Conservation (phyloP, 169 alveolate genomes). For the Theileria equi region DNA sequence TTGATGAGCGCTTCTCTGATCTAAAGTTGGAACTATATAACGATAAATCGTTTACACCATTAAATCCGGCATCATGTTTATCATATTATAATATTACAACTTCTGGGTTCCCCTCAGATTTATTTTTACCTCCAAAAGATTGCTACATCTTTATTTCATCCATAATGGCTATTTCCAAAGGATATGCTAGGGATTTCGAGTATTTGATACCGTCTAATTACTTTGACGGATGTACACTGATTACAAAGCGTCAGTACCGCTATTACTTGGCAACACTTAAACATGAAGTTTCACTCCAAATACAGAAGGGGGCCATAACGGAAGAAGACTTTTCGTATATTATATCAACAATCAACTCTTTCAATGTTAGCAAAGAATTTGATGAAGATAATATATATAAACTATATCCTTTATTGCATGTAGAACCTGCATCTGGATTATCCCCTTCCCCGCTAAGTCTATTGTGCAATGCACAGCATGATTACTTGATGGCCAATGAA, state of each 20-base stretch:
- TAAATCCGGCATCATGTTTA: constrained; percentile 71
- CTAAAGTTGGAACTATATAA: constrained; percentile 72
- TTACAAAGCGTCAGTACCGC: constrained; percentile 79
- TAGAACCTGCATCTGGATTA: neutral
- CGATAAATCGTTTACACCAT: constrained; percentile 47
- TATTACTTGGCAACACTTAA: constrained; percentile 40
- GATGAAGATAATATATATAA: constrained; percentile 19
- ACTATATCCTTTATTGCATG: constrained; percentile 32
- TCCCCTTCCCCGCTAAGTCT: too few relatives aligned
- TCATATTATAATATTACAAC: constrained; percentile 20
- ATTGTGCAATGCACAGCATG: too few relatives aligned
- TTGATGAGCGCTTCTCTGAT: constrained; percentile 81
- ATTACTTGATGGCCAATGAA: constrained; percentile 67
- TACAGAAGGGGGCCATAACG: constrained; percentile 19
- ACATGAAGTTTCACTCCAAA: constrained; percentile 38
- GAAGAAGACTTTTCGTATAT: constrained; percentile 8
- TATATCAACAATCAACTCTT: constrained; percentile 15
- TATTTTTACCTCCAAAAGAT: constrained; percentile 41
- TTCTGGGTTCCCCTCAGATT: constrained; percentile 54
- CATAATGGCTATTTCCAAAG: constrained; percentile 1
- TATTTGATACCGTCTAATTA: constrained; percentile 66
- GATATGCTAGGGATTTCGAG: constrained; percentile 5
- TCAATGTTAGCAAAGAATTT: neutral
- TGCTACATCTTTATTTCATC: constrained; percentile 1
- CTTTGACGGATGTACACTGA: constrained; percentile 71